Base-by-base conservation (phyloP, 1,139 yeast genomes). In the Sugiyamaella novakii region DNA sequence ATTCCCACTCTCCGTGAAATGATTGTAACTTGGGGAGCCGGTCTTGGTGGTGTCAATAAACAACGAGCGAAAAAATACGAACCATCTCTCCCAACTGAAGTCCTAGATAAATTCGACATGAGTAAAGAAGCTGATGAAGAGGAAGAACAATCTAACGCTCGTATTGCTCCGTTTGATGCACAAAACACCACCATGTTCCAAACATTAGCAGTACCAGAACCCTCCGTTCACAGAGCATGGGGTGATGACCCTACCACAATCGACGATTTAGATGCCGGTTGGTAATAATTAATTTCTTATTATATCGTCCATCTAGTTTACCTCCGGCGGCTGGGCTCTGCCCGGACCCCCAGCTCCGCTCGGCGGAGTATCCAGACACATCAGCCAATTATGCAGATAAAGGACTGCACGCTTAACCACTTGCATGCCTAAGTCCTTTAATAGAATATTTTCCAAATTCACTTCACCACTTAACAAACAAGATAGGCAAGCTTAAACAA, bases 21-120 rank as follows among this genome's bases (percentile, higher is more conserved):
- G 70, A 61, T 70, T 37, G 58, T 64, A 19, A 64, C 67, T 19
- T 73, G 76, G 74, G 76, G 76, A 8, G 68, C 72, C 12, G 73
- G 72, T 1, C 57, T 69, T 7, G 72, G 72, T 3, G 74, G 74
- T 8, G 63, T 66, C 2, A 61, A 69, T 31, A 57, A 58, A 15
- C 58, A 59, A 22, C 57, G 66, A n/a, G 73, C 71, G 5, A 63
- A 65, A 15, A 61, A 60, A 45, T 65, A 69, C 43, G 69, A 68
- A 49, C 77, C 77, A 1, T 51, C 66, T 5, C 57, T 71, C 2
- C 71, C 75, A 1, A 60, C 65, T 6, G 75, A 73, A 37, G 61
- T 73, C 30, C 51, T 69, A 34, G 73, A 69, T 43, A 62, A 63
- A 49, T 59, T 71, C 28, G 75, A 71, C 36, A 38, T 30, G 35